These are phyloP conservation scores for Solanum rostratum DNA, from an alignment of 257 asterid genomes.

Conservation along the genomic window DNA sequence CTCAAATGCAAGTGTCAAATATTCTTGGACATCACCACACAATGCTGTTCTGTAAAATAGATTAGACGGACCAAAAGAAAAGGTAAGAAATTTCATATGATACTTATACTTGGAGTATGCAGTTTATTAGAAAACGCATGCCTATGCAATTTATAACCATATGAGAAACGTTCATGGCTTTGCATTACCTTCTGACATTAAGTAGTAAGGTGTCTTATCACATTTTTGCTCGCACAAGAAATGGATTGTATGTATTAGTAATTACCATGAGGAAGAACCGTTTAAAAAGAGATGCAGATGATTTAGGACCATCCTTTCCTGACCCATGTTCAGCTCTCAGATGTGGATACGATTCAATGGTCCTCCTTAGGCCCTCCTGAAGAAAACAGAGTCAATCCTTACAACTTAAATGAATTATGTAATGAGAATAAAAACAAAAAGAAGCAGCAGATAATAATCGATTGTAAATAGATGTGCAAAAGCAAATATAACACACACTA, in stretches of 20 bases:
- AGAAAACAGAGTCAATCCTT: slow-evolving; percentile 4
- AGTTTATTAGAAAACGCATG: not conserved
- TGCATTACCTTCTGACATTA: not conserved
- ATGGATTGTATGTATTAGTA: not conserved
- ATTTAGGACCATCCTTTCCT: slow-evolving; percentile 52
- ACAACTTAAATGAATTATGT: not conserved
- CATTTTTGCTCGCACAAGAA: not conserved
- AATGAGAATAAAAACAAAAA: not conserved
- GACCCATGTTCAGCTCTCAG: slow-evolving; percentile 53
- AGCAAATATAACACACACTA: not conserved
- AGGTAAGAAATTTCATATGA: not conserved
- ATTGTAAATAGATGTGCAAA: not conserved
- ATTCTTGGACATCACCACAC: not conserved
- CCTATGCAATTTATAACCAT: not conserved
- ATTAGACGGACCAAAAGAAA: not conserved
- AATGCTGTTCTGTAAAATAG: not conserved
- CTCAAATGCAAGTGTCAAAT: not conserved
- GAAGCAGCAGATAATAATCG: not conserved
- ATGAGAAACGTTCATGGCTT: not conserved
- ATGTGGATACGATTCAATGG: slow-evolving; percentile 73
- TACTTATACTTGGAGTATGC: not conserved
- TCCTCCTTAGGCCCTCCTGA: slow-evolving; percentile 85
- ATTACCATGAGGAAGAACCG: not conserved
- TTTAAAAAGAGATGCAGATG: slow-evolving; percentile 37
- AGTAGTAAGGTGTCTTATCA: not conserved